Base-by-base conservation (phyloP, 2,329 filamentous ascomycete species). In the Capronia coronata region DNA sequence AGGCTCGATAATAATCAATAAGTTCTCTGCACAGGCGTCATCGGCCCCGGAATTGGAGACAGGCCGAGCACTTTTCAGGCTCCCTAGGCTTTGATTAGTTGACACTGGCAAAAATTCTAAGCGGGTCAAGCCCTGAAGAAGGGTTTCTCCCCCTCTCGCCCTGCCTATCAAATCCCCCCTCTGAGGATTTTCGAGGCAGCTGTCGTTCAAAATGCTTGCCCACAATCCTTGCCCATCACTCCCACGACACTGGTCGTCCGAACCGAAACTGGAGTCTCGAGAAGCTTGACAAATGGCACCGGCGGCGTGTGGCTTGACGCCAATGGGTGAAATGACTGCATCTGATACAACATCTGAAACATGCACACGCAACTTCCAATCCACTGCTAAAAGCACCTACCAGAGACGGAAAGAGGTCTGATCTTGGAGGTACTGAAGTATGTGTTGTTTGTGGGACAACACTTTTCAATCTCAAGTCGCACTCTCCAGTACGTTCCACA, bases 301-400 rank as follows among this genome's bases (percentile, higher is more conserved):
- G 21, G 44, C n/a, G 37, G 22, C n/a, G 23, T 11, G 45, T n/a
- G 23, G 32, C 22, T 41, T 7, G n/a, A 30, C 35, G 38, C 25
- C 22, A 23, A 41, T n/a, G 22, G 38, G 19, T 25, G 19, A 25
- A 22, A 25, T 25, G 38, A 19, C 38, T 49, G 48, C 34, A 21
- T 46, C 51, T 54, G 46, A 54, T 44, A 50, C 51, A 47, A 29
- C 25, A 22, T 48, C 39, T 54, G 51, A 54, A 54, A 54, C 51
- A 54, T 25, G 32, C 14, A 35, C 51, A 46, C 38, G 46, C 45
- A 25, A 43, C 37, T 30, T 6, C 27, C 32, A 39, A n/a, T 39
- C 46, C 42, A 29, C 22, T 23, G 43, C 14, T 34, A 25, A 34
- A 21, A 45, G 34, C 30, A 32, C 30, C 23, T 45, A 14, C 29